Base-by-base conservation (phyloP, 179 eudicot species). In the Spinacia oleracea region DNA sequence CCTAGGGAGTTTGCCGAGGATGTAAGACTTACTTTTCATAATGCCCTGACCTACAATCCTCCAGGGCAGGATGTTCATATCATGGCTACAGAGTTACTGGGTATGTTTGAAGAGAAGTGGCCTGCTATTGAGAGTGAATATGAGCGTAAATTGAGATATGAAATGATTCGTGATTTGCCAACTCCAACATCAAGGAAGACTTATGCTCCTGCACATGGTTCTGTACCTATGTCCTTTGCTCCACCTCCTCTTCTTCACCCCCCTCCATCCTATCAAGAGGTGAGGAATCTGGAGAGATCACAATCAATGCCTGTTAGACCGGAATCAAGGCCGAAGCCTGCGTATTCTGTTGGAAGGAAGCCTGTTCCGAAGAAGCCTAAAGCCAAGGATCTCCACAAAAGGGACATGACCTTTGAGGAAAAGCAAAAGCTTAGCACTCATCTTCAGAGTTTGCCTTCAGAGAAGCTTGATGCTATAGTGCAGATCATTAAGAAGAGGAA, bases 1-100 rank as follows among this genome's bases (percentile, higher is more conserved):
- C 89, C 89, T 5, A 83, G 84, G 76, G 86, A 85, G 43, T 85
- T 85, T 43, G 88, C 88, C 0, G 89, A 87, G 76, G 89, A 87
- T 84, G 89, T 87, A 55, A 84, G 89, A 85, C 86, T 87, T 76
- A 87, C 89, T 1, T 84, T 87, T 77, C 89, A 60, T 29, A 87
- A 87, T 76, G 87, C 89, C 78, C 73, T 84, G 79, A 80, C 81
- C 4, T 87, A 87, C 71, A 87, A 87, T 76, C 87, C 84, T 31
- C 71, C 79, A 56, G 89, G 89, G 70, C 83, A 87, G 67, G 87
- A 87, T 62, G 86, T 87, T 72, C 43, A 84, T 70, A 70, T 83
- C 21, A 84, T 82, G 85, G 89, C 89, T 2, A 79, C 77, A 25
- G 83, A 76, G 40, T 81, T 87, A 48, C 78, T 84, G 10, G 81